phyloP scores from a whole-genome alignment of 2,329 filamentous ascomycete genomes.

The Colletotrichum ledebouriae region DNA sequence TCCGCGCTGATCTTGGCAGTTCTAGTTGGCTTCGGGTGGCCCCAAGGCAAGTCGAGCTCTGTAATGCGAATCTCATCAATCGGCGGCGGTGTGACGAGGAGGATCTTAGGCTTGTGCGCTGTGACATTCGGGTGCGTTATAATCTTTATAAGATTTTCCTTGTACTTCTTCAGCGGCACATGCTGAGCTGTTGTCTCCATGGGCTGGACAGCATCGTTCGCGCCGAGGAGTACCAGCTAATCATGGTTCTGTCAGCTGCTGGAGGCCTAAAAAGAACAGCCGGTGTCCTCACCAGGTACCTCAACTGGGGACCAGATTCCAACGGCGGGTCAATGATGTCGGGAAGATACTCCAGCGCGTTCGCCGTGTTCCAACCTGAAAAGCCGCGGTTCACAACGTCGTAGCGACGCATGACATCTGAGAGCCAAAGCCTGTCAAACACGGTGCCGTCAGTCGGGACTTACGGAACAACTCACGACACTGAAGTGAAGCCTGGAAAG shows the following conservation, averaged over 20 bases:
- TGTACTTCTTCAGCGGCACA: constrained; percentile 82
- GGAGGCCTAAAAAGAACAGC: background rate
- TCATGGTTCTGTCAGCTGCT: background rate
- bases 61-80: constrained; percentile 80
- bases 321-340: constrained; percentile 78
- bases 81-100: constrained; percentile 87
- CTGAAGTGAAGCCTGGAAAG: constrained; percentile 79
- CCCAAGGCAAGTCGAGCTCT: constrained; percentile 59
- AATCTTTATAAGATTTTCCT: constrained; percentile 78
- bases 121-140: constrained; percentile 77
- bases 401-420: constrained; percentile 81
- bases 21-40: constrained; percentile 59
- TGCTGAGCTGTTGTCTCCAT: constrained; percentile 76
- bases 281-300: constrained; percentile 71
- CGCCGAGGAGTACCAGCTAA: constrained; percentile 80
- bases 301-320: constrained; percentile 69
- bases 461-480: constrained; percentile 68
- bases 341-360: constrained; percentile 78
- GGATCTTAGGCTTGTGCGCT: constrained; percentile 78
- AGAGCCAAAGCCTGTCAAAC: constrained; percentile 33
- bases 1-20: constrained; percentile 63
- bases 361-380: constrained; percentile 85
- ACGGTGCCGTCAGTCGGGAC: constrained; percentile 53
- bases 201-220: constrained; percentile 86
- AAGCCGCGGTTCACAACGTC: constrained; percentile 93